Evolutionary conservation across 176 grass and related monocot species (phyloP), one percentile per base, ranked within the genome.

Genomic region (Eragrostis curvula): DNA sequence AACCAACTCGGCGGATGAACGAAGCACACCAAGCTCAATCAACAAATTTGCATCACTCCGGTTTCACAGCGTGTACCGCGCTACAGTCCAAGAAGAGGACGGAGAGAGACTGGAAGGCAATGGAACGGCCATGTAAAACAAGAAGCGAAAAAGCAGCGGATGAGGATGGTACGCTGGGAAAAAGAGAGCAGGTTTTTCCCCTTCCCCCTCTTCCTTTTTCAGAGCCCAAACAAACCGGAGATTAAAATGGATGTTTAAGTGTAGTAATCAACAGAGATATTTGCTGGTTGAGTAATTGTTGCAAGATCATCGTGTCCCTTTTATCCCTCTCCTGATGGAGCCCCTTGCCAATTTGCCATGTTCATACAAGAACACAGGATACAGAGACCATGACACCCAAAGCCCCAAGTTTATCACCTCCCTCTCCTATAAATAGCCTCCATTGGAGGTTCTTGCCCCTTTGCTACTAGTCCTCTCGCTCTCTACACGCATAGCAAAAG

Each of bases 391-490:
- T 84, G 68, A 71, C 71, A 45, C 32, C 70, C 57, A 27, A 52
- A 66, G 8, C 20, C 18, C 53, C 53, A 57, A 57, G 53, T n/a
- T 57, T 57, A 57, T 57, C 53, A 56, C 45, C 27, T 16, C 71
- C 1, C 36, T 20, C 27, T 29, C 36, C 59, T 84, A 88, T 88
- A 79, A 88, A 84, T 84, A 84, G 40, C 43, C n/a, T 17, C 61
- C 61, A 65, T 73, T 75, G 75, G 68, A 70, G 32, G 68, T 87
- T 53, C 30, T 77, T 84, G 32, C 45, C 40, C 8, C 24, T 12
- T 44, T 14, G 11, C n/a, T 8, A 56, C 25, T 51, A 32, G 24
- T 18, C 52, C 5, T 25, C 14, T 7, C 49, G 70, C 65, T 77
- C 41, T 39, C 42, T 43, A 18, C 5, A 15, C 3, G 20, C 29